Percentiles rank a stretch among this genome's conserved stretches.
Evolutionary conservation across 306 rosid genomes (phyloP).

Genomic region (Cucumis cinereus): DNA sequence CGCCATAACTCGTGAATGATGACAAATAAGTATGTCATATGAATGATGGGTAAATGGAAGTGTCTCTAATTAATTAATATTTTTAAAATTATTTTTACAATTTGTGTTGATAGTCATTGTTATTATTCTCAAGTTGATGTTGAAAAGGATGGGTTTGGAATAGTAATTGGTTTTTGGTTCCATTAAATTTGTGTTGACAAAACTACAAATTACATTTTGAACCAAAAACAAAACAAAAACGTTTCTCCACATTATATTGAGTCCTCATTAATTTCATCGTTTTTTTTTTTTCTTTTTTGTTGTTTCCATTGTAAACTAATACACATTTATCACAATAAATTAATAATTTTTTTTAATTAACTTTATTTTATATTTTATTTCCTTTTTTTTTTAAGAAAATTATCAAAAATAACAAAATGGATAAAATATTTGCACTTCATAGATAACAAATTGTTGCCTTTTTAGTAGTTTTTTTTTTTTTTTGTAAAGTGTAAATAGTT

Average conservation of each 20-base stretch:
- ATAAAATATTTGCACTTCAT: too few species aligned
- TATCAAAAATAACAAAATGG: too few species aligned
- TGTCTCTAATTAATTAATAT: not conserved
- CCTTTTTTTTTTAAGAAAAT: too few species aligned
- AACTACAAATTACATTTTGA: not conserved
- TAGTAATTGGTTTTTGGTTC: not conserved
- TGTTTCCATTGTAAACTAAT: not conserved
- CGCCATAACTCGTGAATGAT: too few species aligned
- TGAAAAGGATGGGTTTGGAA: not conserved
- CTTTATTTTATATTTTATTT: too few species aligned
- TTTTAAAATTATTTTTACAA: not conserved
- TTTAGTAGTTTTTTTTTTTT: too few species aligned
- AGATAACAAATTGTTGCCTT: too few species aligned
- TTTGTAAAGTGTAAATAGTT: too few species aligned
- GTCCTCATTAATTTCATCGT: not conserved
- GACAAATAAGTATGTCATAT: too few species aligned
- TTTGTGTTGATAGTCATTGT: not conserved
- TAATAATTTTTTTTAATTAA: not conserved
- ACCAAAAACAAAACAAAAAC: not conserved
- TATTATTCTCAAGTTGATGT: not conserved
- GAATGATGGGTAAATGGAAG: too few species aligned
- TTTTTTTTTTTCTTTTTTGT: not conserved
- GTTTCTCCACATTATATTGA: not conserved
- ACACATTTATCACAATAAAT: not conserved
- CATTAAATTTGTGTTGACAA: not conserved